A percentile compares a stretch with the other conserved stretches of the same genome.
These are phyloP conservation scores for Prunella vulgaris DNA, from an alignment of 257 asterid genomes.

Conservation along the genomic window DNA sequence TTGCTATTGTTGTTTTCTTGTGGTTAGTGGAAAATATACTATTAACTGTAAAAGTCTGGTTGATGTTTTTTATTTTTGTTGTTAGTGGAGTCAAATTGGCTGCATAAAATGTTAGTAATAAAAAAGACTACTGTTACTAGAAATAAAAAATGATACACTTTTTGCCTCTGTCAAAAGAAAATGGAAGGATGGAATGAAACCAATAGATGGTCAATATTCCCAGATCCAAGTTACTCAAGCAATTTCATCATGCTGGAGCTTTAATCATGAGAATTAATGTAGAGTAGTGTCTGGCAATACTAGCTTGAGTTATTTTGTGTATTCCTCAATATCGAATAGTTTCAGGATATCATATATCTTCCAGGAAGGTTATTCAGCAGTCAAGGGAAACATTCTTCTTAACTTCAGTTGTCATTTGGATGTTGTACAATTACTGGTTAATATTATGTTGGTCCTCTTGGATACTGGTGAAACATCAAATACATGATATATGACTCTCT, in stretches of 20 bases:
- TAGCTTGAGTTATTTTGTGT: background rate
- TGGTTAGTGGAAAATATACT: background rate
- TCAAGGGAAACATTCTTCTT: background rate
- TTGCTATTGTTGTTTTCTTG: background rate
- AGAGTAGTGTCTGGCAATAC: constrained; percentile 9
- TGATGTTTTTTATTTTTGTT: background rate
- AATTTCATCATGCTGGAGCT: no score
- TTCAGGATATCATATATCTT: background rate
- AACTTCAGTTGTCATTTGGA: constrained; percentile 1
- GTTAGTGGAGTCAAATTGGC: background rate
- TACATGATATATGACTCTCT: background rate
- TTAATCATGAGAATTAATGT: background rate
- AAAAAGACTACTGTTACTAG: background rate
- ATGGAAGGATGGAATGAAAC: no score
- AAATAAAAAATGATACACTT: background rate
- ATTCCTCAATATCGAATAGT: background rate
- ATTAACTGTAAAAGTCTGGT: background rate
- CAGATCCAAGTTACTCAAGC: no score
- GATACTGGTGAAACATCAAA: background rate
- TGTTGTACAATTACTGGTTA: background rate
- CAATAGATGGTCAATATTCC: background rate
- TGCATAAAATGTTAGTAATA: background rate
- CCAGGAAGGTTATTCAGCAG: background rate
- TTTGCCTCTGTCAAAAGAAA: background rate
- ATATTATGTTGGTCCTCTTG: background rate